Conservation (phyloP, 2,329 filamentous ascomycete species). For the Apiospora pterosperma region DNA sequence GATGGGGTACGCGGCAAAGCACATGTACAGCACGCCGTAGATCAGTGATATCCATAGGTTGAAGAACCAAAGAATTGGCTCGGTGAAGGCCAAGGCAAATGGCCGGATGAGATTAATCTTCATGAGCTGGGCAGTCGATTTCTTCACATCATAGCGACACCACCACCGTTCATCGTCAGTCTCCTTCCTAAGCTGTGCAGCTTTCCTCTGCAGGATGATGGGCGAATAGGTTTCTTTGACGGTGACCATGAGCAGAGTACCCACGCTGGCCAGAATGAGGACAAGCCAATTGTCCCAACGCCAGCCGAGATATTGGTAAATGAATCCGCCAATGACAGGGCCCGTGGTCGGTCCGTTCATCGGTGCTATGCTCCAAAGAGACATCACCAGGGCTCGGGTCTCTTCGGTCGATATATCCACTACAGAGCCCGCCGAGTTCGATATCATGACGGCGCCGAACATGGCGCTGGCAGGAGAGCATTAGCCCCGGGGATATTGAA, state of each 20-base stretch:
- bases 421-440: constrained; percentile 78
- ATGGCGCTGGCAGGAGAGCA: constrained; percentile 46
- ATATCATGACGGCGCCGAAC: constrained; percentile 76
- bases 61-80: constrained; percentile 76
- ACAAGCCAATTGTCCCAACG: constrained; percentile 83
- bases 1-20: constrained; percentile 86
- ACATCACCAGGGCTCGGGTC: constrained; percentile 77
- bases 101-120: constrained; percentile 75
- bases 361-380: constrained; percentile 78
- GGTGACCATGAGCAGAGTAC: constrained; percentile 54
- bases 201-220: constrained; percentile 64
- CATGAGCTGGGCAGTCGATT: constrained; percentile 62
- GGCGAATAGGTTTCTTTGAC: constrained; percentile 77
- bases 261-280: constrained; percentile 66
- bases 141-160: constrained; percentile 74
- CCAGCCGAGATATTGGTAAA: constrained; percentile 77
- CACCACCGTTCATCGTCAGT: constrained; percentile 71
- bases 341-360: constrained; percentile 65
- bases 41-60: constrained; percentile 74
- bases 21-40: constrained; percentile 84
- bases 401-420: constrained; percentile 81
- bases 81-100: constrained; percentile 71
- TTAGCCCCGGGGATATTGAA: not conserved
- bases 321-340: constrained; percentile 77
- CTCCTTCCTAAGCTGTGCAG: constrained; percentile 60